phyloP scores from a whole-genome alignment of 2,329 filamentous ascomycete genomes.

The Colletotrichum godetiae region DNA sequence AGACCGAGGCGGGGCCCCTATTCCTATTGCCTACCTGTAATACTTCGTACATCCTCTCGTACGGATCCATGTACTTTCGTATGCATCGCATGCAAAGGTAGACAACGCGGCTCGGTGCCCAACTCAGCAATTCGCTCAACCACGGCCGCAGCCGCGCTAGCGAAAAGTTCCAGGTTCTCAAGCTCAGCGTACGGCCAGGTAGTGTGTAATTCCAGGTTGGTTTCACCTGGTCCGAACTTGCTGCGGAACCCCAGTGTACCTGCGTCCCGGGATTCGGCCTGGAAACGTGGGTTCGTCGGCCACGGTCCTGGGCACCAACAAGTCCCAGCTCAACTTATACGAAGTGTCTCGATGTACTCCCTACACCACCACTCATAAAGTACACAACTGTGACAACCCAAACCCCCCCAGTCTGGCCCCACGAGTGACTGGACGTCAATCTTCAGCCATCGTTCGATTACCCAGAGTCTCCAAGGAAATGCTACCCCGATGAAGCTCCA shows the following conservation, averaged over 20 bases:
- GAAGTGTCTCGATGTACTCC: not conserved
- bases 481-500: not conserved
- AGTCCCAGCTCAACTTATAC: not conserved
- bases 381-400: not conserved
- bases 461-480: conserved; percentile 8
- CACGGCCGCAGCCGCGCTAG: not conserved
- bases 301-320: not conserved
- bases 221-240: conserved; percentile 22
- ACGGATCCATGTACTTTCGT: not conserved
- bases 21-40: not conserved
- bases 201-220: not conserved
- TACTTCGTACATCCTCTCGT: not conserved
- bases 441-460: conserved; percentile 23
- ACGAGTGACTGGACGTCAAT: not conserved
- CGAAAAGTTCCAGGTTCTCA: not conserved
- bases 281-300: not conserved
- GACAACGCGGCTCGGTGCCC: not conserved
- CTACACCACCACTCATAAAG: not conserved
- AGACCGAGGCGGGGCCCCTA: conserved; percentile 2
- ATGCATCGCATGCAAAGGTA: not conserved
- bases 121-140: not conserved
- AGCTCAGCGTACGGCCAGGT: not conserved
- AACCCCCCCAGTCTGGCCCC: not conserved
- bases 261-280: conserved; percentile 12
- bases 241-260: conserved; percentile 19